These are phyloP conservation scores for Pezicula radicicola DNA, from an alignment of 2,329 filamentous ascomycete species.

Conservation along the genomic window DNA sequence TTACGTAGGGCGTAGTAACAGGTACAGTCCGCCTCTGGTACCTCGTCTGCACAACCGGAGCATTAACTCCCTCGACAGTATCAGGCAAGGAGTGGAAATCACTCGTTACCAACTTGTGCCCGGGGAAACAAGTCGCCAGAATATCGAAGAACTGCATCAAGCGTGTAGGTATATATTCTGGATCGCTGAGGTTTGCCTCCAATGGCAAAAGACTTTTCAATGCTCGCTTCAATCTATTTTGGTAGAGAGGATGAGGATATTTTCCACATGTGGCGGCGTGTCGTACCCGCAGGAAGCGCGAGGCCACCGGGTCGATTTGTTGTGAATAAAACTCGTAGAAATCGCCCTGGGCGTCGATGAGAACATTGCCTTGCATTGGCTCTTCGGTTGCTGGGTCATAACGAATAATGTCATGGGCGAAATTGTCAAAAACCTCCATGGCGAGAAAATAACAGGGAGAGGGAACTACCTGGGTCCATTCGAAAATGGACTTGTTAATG, in stretches of 20 bases:
- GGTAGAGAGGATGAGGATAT: constrained; percentile 58
- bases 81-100: constrained; percentile 89
- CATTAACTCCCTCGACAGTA: constrained; percentile 79
- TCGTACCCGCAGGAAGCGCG: constrained; percentile 80
- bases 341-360: constrained; percentile 82
- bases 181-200: constrained; percentile 70
- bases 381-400: constrained; percentile 81
- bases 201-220: constrained; percentile 66
- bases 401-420: constrained; percentile 89
- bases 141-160: constrained; percentile 98
- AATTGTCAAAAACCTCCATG: constrained; percentile 98
- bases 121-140: constrained; percentile 82
- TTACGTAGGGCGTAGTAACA: constrained; percentile 84
- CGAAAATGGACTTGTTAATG: constrained; percentile 91
- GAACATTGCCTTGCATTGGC: constrained; percentile 82
- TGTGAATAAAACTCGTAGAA: constrained; percentile 93
- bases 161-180: constrained; percentile 92
- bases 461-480: constrained; percentile 85
- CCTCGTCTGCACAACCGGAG: constrained; percentile 92
- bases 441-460: constrained; percentile 96
- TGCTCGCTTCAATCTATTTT: constrained; percentile 52
- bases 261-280: constrained; percentile 68
- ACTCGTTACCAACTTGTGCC: constrained; percentile 81
- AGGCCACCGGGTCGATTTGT: constrained; percentile 76
- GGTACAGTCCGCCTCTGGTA: constrained; percentile 85